Evolutionary conservation across 345 rosid species (phyloP), one percentile per base, ranked within the genome.

Genomic region (Gossypium bickii): DNA sequence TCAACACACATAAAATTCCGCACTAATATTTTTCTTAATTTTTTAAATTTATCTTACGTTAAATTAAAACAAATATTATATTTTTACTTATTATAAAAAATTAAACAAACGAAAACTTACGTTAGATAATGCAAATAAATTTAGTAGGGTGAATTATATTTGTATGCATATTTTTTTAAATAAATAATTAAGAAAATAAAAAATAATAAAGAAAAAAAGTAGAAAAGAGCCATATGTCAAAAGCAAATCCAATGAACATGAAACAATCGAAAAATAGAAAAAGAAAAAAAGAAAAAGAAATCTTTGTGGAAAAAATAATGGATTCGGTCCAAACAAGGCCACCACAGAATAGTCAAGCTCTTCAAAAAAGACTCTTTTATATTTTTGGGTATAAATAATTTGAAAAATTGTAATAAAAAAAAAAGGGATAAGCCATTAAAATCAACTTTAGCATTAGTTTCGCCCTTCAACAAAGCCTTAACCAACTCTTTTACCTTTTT

Each of bases 381-480:
- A 1, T 2, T 16, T 1, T 65, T 20, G n/a, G 16, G 38, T 61
- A 47, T 57, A 25, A 44, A 51, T 16, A 72, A 20, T 67, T 56
- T 41, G 9, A 67, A 7, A 45, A 16, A 22, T 45, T 44, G 6
- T 57, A 7, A 43, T 4, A 22, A 58, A 11, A 22, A 8, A 66
- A 38, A 67, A 4, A 57, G 17, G 5, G 85, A 80, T 83, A 78
- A 71, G 65, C 89, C 89, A 82, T 86, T 78, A 56, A 56, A 18
- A 10, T 20, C 56, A 82, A 82, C 70, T 77, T 29, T 24, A 68
- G 79, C 89, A 78, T 77, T 80, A 74, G 82, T 82, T 83, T 78
- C 81, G 78, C 82, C 82, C 79, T 69, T 78, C 79, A 79, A 78
- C 76, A 75, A 74, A 71, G 82, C 86, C 73, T 47, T 82, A 73